Conservation (phyloP, 192 early-diverging fungal species). For the Mortierella hygrophila region DNA sequence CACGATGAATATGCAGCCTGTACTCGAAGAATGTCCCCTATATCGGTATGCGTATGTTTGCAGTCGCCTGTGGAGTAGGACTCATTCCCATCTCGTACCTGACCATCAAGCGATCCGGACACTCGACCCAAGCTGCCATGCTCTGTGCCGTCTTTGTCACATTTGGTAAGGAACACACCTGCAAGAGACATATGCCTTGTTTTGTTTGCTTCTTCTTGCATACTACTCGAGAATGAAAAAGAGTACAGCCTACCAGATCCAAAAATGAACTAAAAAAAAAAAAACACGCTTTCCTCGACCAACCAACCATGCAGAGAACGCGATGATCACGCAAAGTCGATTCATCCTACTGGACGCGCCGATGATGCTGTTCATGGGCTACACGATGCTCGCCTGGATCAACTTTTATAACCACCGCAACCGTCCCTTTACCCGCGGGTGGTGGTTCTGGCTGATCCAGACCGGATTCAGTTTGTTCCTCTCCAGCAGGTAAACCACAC, state of each 20-base stretch:
- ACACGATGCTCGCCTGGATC: slow-evolving; percentile 87
- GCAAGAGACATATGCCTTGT: too few species aligned
- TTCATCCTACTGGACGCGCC: slow-evolving; percentile 93
- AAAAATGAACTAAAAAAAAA: neutral
- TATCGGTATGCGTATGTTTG: slow-evolving; percentile 84
- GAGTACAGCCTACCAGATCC: too few species aligned
- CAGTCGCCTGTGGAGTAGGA: slow-evolving; percentile 82
- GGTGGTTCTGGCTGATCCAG: slow-evolving; percentile 90
- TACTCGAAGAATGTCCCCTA: slow-evolving; percentile 92
- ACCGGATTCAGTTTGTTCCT: slow-evolving; percentile 87
- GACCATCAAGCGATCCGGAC: slow-evolving; percentile 83
- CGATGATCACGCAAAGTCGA: slow-evolving; percentile 90
- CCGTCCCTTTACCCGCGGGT: slow-evolving; percentile 80
- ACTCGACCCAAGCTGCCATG: slow-evolving; percentile 80
- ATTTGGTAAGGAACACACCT: slow-evolving; percentile 70
- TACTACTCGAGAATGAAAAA: neutral
- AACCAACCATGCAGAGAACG: slow-evolving; percentile 74
- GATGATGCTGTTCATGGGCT: slow-evolving; percentile 88
- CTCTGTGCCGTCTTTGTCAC: slow-evolving; percentile 84
- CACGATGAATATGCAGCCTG: slow-evolving; percentile 5
- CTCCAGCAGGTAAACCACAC: slow-evolving; percentile 51
- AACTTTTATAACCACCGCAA: slow-evolving; percentile 84
- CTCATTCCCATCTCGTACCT: slow-evolving; percentile 87
- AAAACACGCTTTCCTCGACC: too few species aligned
- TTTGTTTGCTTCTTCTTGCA: neutral